phyloP scores from a whole-genome alignment of 2,329 filamentous ascomycete species.

The Phyllosticta citrichinensis region DNA sequence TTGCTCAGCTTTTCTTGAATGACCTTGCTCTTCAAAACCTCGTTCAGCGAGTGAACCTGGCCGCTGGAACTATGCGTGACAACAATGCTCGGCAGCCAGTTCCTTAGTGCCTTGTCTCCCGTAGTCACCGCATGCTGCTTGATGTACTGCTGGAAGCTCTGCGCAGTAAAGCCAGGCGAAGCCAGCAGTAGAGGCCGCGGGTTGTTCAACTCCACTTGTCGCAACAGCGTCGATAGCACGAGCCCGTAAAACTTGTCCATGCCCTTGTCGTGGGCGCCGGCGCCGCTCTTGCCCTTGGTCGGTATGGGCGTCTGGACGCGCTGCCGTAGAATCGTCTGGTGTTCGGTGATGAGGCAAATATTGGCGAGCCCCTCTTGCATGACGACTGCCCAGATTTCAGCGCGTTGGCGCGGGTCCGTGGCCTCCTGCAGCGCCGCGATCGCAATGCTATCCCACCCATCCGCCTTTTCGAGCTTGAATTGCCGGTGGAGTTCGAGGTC shows the following conservation, averaged over 20 bases:
- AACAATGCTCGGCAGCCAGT: conserved; percentile 51
- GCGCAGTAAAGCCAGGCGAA: conserved; percentile 78
- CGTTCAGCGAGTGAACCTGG: conserved; percentile 76
- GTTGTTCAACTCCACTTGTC: conserved; percentile 64
- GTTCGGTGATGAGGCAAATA: conserved; percentile 72
- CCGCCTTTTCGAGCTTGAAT: conserved; percentile 77
- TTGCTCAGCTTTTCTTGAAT: conserved; percentile 70
- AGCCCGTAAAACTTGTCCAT: conserved; percentile 71
- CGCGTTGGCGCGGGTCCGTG: conserved; percentile 66
- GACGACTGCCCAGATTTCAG: conserved; percentile 78
- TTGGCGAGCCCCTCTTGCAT: conserved; percentile 85
- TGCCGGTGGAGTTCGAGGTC: conserved; percentile 81
- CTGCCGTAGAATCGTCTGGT: conserved; percentile 66
- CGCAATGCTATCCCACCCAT: conserved; percentile 85
- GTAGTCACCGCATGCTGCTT: conserved; percentile 51
- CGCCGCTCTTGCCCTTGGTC: conserved; percentile 53
- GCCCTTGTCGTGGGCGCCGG: conserved; percentile 57
- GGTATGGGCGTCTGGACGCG: conserved; percentile 57
- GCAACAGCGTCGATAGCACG: conserved; percentile 62
- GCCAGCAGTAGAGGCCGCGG: conserved; percentile 70
- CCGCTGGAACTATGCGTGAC: conserved; percentile 79
- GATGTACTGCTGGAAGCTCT: conserved; percentile 68
- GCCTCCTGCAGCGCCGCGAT: conserved; percentile 69
- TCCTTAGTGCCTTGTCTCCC: conserved; percentile 61
- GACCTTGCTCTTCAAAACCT: conserved; percentile 73